These are phyloP conservation scores for Leishmania major DNA, from an alignment of 208 protist genomes.

Conservation along the genomic window DNA sequence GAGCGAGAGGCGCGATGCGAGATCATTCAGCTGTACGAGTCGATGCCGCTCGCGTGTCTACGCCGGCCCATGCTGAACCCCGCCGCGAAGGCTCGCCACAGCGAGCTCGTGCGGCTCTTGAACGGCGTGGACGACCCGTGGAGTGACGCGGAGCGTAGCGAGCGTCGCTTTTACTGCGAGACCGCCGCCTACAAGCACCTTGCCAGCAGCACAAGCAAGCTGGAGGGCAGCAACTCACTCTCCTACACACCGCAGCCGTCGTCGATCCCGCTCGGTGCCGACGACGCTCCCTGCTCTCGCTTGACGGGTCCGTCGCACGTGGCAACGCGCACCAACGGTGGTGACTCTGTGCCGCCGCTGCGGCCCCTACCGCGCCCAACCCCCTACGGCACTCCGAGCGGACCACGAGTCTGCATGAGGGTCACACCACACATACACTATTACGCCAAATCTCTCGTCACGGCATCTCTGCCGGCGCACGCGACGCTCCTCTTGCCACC, in stretches of 20 bases:
- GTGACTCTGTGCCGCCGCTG: background rate
- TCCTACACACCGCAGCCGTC: constrained; percentile 2
- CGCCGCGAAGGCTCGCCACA: constrained; percentile 47
- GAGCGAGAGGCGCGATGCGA: constrained; percentile 52
- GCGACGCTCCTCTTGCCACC: background rate
- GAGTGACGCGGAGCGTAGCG: constrained; percentile 33
- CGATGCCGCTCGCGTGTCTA: constrained; percentile 60
- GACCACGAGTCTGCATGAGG: background rate
- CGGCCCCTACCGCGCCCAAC: background rate
- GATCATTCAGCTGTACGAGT: constrained; percentile 61
- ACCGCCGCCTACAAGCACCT: constrained; percentile 12
- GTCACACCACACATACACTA: background rate
- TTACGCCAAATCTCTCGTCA: background rate
- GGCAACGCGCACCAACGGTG: background rate
- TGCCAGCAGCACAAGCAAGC: constrained; percentile 24
- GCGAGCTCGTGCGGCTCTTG: constrained; percentile 35
- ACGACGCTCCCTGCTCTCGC: background rate
- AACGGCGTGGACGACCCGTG: constrained; percentile 23
- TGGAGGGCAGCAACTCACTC: background rate
- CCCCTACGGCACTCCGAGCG: background rate
- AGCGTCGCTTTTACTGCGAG: constrained; percentile 27
- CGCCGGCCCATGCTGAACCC: constrained; percentile 53
- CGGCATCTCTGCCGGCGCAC: background rate
- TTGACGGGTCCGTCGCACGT: background rate
- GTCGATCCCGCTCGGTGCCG: background rate